Evolutionary conservation across 495 filamentous ascomycete genomes (phyloP), one percentile per base, ranked within the genome.

Genomic region (Penicillium ucsense): DNA sequence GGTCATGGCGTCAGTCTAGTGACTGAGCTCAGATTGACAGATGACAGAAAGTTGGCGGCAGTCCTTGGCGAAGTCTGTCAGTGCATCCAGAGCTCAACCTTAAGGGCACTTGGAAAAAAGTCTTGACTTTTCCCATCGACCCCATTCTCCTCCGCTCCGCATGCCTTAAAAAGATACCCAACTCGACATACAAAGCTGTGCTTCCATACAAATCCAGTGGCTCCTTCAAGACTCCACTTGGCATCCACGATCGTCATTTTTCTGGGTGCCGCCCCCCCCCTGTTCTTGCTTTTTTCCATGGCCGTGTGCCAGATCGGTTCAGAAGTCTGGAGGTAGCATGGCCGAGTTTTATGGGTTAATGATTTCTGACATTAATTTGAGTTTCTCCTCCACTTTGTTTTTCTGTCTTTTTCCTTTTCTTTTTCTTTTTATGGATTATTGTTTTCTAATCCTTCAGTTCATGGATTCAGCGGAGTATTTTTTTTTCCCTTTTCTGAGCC

Each of bases 161-260:
- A 61, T 63, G 53, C 54, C 58, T 57, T 45, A 46, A 51, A 20
- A 20, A 52, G 54, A 37, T 39, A 49, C 50, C 43, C 32, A 41
- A 43, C 43, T 12, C 32, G 27, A 36, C 34, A 20, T 20, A 20
- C 20, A 20, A 20, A 36, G 38, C 33, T 37, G 38, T 52, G 53
- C 49, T 45, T 57, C 51, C 49, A 53, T 60, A 64, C 20, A 20
- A 20, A 20, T 61, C 61, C 63, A 62, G 60, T 65, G 62, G 62
- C 51, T 65, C 55, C 51, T 45, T 3, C 6, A 11, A 31, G 59
- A 60, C 55, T 52, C 62, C 64, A 65, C 65, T 51, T 48, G 36
- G 39, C 43, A 47, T 47, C 63, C 62, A 66, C 64, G 67, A 71
- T 71, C 67, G 67, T 67, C 67, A 61, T 56, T 64, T 64, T 68